These are phyloP conservation scores for Rhynchospora tenuis DNA, from an alignment of 176 grass and related monocot genomes.

Conservation along the genomic window DNA sequence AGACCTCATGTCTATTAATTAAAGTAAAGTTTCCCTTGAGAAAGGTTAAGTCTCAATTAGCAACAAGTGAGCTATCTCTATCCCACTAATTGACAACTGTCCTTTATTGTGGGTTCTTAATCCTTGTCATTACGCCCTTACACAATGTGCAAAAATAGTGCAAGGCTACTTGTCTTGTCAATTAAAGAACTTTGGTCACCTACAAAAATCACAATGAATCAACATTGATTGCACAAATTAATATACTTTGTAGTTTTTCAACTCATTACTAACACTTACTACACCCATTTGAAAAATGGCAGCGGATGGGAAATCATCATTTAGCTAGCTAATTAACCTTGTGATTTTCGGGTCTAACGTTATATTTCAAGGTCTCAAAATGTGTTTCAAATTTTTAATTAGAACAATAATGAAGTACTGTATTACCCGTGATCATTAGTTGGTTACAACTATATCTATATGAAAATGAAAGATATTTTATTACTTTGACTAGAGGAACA, in stretches of 20 bases:
- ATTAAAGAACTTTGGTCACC: neutral
- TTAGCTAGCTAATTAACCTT: neutral
- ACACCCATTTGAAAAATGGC: neutral
- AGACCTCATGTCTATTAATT: neutral
- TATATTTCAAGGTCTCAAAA: neutral
- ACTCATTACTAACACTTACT: neutral
- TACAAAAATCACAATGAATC: neutral
- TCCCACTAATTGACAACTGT: neutral
- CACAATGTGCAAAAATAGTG: neutral
- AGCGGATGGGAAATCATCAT: neutral
- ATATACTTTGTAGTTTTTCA: too few species aligned
- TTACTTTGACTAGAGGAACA: neutral
- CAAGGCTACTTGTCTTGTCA: constrained; percentile 9
- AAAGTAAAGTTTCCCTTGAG: neutral
- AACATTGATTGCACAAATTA: neutral
- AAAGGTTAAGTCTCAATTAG: constrained; percentile 17
- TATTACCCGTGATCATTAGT: neutral
- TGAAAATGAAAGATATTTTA: neutral
- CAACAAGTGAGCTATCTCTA: constrained; percentile 13
- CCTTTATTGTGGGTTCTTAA: neutral
- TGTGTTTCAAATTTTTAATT: neutral
- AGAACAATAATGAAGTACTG: neutral
- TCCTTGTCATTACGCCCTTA: constrained; percentile 4
- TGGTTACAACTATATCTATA: neutral
- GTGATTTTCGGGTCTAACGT: neutral